Percentiles rank a stretch among this genome's conserved stretches.
Conservation (phyloP, 1,284 basidiomycete genomes). For the Rhodotorula sp. region DNA sequence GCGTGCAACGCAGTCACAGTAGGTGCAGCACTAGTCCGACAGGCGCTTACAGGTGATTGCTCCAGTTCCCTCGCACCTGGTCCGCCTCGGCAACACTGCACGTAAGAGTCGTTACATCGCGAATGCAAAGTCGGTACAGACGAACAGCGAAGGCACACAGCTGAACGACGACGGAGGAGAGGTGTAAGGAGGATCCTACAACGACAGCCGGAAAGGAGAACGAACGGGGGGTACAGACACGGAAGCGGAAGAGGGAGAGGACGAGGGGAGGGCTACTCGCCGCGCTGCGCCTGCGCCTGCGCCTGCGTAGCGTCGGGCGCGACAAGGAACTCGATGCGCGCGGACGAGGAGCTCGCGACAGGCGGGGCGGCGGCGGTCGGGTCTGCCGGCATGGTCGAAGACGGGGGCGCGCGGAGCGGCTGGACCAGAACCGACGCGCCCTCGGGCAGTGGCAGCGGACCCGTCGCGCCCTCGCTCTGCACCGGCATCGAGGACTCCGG, state of each 20-base stretch:
- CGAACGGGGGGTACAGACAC: not conserved
- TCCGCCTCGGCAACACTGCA: no score
- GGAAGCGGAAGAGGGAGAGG: not conserved
- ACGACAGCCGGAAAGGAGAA: not conserved
- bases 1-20: no score
- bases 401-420: not conserved
- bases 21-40: no score
- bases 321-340: not conserved
- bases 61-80: no score
- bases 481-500: not conserved
- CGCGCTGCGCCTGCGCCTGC: not conserved
- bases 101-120: not conserved
- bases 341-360: slow-evolving; percentile 3
- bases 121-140: not conserved
- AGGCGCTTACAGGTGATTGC: no score
- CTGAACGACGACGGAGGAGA: no score
- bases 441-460: no score
- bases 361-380: not conserved
- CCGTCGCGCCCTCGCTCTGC: not conserved
- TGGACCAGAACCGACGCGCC: not conserved
- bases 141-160: no score
- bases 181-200: not conserved
- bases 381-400: not conserved
- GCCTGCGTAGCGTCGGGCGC: not conserved
- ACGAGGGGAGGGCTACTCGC: not conserved